phyloP scores from a whole-genome alignment of 2,329 filamentous ascomycete genomes.

The Nemania diffusa region DNA sequence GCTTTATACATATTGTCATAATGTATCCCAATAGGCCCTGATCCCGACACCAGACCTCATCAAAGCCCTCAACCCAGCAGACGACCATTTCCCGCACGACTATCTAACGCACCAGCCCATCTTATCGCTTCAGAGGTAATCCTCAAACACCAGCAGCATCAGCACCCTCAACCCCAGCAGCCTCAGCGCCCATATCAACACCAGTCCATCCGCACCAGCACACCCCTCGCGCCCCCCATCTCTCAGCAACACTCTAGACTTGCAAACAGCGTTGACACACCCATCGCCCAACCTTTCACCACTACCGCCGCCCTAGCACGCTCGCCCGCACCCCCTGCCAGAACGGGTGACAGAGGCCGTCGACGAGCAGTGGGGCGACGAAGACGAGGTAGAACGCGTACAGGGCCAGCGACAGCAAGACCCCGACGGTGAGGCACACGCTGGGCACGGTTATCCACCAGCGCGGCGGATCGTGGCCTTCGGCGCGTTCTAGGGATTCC shows the following conservation, averaged over 20 bases:
- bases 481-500: not conserved
- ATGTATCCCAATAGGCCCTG: too few relatives aligned
- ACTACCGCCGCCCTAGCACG: not conserved
- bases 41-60: too few relatives aligned
- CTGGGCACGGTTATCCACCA: not conserved
- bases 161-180: not conserved
- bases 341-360: slow-evolving; percentile 28
- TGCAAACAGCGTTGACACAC: not conserved
- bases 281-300: not conserved
- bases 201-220: not conserved
- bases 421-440: not conserved
- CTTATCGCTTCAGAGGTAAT: not conserved
- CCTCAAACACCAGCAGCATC: not conserved
- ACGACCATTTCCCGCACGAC: not conserved
- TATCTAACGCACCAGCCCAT: not conserved
- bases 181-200: not conserved
- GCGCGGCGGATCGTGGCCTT: not conserved
- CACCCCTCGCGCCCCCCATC: not conserved
- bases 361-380: slow-evolving; percentile 40
- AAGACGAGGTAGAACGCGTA: slow-evolving; percentile 12
- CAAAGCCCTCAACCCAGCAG: too few relatives aligned
- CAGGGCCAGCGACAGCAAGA: not conserved
- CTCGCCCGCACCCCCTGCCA: not conserved
- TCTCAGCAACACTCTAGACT: not conserved
- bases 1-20: too few relatives aligned